Conservation (phyloP, 352 stramenopile species). For the Pythium aristosporum region DNA sequence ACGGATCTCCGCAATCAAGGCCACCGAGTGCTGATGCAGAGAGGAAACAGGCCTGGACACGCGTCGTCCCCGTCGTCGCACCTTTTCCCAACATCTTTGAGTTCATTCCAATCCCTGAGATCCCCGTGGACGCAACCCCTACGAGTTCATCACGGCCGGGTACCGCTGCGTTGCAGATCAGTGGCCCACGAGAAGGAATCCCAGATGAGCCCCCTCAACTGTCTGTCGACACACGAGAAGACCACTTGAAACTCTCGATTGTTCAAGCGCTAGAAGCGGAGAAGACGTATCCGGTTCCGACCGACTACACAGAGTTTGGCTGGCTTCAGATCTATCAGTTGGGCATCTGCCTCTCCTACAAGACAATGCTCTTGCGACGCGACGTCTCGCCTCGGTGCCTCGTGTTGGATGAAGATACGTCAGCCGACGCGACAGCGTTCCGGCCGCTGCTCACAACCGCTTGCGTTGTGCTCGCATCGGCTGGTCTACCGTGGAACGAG, state of each 20-base stretch:
- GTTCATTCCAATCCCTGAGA: conserved; percentile 28
- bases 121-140: neutral
- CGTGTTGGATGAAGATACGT: conserved; percentile 32
- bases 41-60: conserved; percentile 49
- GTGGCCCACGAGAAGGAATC: no score
- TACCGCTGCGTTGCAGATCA: neutral
- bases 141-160: neutral
- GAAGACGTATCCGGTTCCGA: conserved; percentile 39
- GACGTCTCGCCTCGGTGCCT: conserved; percentile 46
- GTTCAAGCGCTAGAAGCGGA: conserved; percentile 45
- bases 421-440: neutral
- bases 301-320: conserved; percentile 46
- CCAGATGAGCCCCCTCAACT: neutral
- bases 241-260: conserved; percentile 19
- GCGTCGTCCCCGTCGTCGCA: conserved; percentile 12
- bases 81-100: conserved; percentile 53
- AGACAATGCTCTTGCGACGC: conserved; percentile 44
- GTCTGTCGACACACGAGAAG: neutral
- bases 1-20: neutral
- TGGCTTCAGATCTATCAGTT: conserved; percentile 54
- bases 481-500: conserved; percentile 26
- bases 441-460: conserved; percentile 31
- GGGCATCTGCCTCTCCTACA: conserved; percentile 46
- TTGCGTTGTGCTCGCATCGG: conserved; percentile 30
- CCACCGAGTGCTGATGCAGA: neutral